phyloP scores from a whole-genome alignment of 2,329 filamentous ascomycete genomes.

The Penicillium sp. region DNA sequence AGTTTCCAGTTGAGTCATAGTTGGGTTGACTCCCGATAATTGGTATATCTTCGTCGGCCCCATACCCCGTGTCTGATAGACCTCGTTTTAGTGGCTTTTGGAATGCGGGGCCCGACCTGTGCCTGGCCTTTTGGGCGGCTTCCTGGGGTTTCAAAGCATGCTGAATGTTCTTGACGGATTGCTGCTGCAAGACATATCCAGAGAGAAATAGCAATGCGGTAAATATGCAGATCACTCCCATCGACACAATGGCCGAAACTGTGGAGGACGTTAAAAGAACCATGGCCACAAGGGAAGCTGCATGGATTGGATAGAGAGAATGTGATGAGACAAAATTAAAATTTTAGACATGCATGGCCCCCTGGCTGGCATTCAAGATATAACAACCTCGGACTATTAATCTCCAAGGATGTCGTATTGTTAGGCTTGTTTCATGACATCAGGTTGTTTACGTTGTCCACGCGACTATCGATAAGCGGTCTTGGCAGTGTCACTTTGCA shows the following conservation, averaged over 20 bases:
- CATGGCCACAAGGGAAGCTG: conserved; percentile 34
- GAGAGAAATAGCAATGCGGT: conserved; percentile 82
- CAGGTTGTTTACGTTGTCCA: conserved; percentile 37
- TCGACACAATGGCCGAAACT: conserved; percentile 46
- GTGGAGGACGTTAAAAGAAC: conserved; percentile 48
- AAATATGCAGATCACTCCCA: conserved; percentile 65
- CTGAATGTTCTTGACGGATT: conserved; percentile 76
- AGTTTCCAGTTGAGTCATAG: conserved; percentile 27
- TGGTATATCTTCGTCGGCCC: conserved; percentile 19
- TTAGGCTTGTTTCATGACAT: conserved; percentile 24
- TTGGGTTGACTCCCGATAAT: conserved; percentile 8
- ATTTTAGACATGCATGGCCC: conserved; percentile 15
- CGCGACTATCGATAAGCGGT: conserved; percentile 43
- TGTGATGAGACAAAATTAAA: conserved; percentile 12
- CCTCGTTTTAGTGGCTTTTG: conserved; percentile 22
- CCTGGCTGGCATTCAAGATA: not conserved
- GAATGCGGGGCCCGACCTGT: conserved; percentile 23
- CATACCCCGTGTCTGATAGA: conserved; percentile 9
- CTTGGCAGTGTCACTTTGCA: conserved; percentile 23
- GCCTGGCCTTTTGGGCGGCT: conserved; percentile 12
- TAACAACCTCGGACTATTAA: not conserved
- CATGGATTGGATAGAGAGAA: conserved; percentile 15
- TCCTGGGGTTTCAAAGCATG: conserved; percentile 57
- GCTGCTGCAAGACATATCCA: conserved; percentile 84
- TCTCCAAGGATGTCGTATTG: conserved; percentile 1